Percentiles rank a stretch among this genome's conserved stretches.
phyloP scores from a whole-genome alignment of 768 basidiomycete genomes.

The Amanita thiersii region DNA sequence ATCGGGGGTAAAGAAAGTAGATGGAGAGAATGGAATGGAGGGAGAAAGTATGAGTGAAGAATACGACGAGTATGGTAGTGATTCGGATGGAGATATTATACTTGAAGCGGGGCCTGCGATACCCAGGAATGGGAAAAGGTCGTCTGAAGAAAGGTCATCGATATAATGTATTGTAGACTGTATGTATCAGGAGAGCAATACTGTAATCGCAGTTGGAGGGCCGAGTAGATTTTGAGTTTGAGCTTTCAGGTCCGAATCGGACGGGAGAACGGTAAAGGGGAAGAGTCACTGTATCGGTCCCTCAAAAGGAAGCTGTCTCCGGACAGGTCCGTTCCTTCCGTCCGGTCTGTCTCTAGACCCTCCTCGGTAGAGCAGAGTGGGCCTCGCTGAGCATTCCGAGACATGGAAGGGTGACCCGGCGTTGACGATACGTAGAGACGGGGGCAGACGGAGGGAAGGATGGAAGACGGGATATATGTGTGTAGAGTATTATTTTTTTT shows the following conservation, averaged over 20 bases:
- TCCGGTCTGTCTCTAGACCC: background rate
- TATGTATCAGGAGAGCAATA: too few relatives aligned
- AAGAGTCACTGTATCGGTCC: background rate
- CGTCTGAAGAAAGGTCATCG: conserved; percentile 5
- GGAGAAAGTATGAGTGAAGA: too few relatives aligned
- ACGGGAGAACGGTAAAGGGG: background rate
- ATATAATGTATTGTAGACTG: background rate
- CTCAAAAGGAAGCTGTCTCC: background rate
- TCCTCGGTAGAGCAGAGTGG: too few relatives aligned
- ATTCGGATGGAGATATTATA: conserved; percentile 63
- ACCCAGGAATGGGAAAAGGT: conserved; percentile 15
- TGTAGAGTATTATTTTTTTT: conserved; percentile 13
- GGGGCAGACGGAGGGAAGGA: background rate
- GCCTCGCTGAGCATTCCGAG: too few relatives aligned
- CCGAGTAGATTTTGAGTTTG: too few relatives aligned
- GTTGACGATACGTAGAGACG: background rate
- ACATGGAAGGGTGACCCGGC: too few relatives aligned
- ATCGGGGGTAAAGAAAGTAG: conserved; percentile 32
- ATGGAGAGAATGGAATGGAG: conserved; percentile 24
- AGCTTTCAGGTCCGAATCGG: too few relatives aligned
- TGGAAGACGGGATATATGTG: background rate
- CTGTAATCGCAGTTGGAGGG: too few relatives aligned
- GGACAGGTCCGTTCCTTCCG: background rate
- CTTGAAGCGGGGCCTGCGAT: conserved; percentile 65
- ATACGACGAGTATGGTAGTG: conserved; percentile 32